Percentiles rank a stretch among this genome's conserved stretches.
These are phyloP conservation scores for Scedosporium apiospermum DNA, from an alignment of 2,329 filamentous ascomycete species.

Conservation along the genomic window DNA sequence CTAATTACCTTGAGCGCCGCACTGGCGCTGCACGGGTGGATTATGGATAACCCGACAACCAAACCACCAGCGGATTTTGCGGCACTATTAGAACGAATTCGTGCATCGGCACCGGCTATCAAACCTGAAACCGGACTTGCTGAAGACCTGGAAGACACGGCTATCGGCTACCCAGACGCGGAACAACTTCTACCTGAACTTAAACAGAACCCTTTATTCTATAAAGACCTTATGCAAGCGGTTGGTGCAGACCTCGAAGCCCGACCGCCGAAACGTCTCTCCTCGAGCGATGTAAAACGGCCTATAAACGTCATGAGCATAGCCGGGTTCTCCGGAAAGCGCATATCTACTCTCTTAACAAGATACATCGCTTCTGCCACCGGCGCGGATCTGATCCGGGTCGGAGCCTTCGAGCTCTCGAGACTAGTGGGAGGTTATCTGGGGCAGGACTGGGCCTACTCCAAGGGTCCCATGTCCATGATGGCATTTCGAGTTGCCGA, in stretches of 20 bases:
- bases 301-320: conserved; percentile 28
- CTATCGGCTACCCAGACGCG: conserved; percentile 20
- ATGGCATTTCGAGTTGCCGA: conserved; percentile 48
- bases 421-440: conserved; percentile 61
- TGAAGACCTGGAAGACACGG: background rate
- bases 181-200: conserved; percentile 12
- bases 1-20: conserved; percentile 2
- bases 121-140: background rate
- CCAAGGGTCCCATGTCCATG: conserved; percentile 38
- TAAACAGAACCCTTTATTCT: background rate
- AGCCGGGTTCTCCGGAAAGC: conserved; percentile 27
- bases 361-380: conserved; percentile 51
- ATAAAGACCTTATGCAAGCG: conserved; percentile 10
- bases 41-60: conserved; percentile 3
- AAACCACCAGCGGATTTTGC: background rate
- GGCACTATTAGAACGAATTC: background rate
- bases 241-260: conserved; percentile 10
- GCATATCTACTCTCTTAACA: conserved; percentile 41
- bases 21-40: conserved; percentile 5
- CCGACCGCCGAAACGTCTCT: conserved; percentile 5
- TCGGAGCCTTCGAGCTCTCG: conserved; percentile 62
- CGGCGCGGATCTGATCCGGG: conserved; percentile 54
- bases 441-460: conserved; percentile 46
- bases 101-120: background rate
- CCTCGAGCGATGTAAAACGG: conserved; percentile 17